A percentile compares a stretch with the other conserved stretches of the same genome.
These are phyloP conservation scores for Casaregolazyma suthepensis DNA, from an alignment of 1,139 yeast species.

Conservation along the genomic window DNA sequence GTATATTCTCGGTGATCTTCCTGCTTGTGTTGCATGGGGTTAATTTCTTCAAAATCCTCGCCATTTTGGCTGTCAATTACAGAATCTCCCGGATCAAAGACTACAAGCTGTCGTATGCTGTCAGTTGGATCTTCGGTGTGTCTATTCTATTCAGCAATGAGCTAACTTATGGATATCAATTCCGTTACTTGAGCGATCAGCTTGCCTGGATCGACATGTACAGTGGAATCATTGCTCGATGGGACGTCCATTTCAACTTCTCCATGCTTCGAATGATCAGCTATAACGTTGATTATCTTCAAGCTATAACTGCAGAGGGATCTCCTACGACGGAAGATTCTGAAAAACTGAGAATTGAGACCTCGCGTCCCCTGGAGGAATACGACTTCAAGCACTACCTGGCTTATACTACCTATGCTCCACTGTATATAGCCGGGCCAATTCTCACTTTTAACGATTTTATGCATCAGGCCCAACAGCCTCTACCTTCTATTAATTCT, in stretches of 20 bases:
- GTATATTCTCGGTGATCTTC: conserved; percentile 63
- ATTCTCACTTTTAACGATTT: conserved; percentile 88
- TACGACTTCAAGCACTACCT: conserved; percentile 61
- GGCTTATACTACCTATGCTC: conserved; percentile 77
- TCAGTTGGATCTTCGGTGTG: conserved; percentile 75
- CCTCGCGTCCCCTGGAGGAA: conserved; percentile 53
- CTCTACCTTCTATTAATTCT: conserved; percentile 47
- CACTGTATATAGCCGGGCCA: conserved; percentile 93
- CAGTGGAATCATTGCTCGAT: conserved; percentile 70
- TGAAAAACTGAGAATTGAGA: conserved; percentile 45
- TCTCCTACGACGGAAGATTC: not conserved
- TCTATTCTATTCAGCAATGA: conserved; percentile 74
- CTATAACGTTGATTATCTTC: conserved; percentile 64
- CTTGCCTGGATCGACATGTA: conserved; percentile 43
- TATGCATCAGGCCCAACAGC: conserved; percentile 52
- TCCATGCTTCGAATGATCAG: conserved; percentile 79
- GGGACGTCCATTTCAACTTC: conserved; percentile 96
- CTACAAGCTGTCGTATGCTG: conserved; percentile 19
- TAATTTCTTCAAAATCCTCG: conserved; percentile 53
- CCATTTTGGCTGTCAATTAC: conserved; percentile 54
- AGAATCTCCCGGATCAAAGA: conserved; percentile 41
- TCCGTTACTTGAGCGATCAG: conserved; percentile 35
- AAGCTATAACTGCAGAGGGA: conserved; percentile 14
- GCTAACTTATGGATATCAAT: conserved; percentile 48
- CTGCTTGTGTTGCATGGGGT: conserved; percentile 77